Conservation (phyloP, 345 rosid species). For the Camelina sativa region DNA sequence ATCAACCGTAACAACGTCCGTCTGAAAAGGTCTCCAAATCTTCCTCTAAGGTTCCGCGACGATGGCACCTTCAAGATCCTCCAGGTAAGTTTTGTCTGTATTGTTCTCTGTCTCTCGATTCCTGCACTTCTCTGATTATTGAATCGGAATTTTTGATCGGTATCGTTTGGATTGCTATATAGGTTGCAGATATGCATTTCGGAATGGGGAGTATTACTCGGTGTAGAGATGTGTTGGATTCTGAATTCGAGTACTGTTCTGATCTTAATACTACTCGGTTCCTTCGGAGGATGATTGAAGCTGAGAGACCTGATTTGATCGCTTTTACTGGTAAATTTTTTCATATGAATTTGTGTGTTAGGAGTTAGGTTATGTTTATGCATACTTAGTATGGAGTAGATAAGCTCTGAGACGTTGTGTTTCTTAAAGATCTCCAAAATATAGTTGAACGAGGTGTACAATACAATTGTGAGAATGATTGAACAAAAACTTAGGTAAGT, state of each 20-base stretch:
- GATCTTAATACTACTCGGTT: constrained; percentile 87
- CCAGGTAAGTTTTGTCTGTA: constrained; percentile 52
- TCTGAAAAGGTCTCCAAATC: constrained; percentile 59
- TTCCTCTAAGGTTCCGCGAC: constrained; percentile 75
- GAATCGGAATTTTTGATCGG: constrained; percentile 3
- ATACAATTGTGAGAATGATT: neutral
- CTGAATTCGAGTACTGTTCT: constrained; percentile 65
- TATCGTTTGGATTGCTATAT: neutral
- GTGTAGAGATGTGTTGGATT: constrained; percentile 72
- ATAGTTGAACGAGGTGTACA: neutral
- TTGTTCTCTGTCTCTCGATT: neutral
- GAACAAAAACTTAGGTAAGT: neutral
- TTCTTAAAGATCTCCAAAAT: neutral
- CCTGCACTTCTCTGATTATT: neutral
- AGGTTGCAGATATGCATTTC: constrained; percentile 95
- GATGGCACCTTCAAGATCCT: constrained; percentile 96
- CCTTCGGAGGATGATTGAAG: constrained; percentile 67
- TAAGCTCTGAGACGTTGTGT: neutral
- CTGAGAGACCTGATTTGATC: constrained; percentile 81
- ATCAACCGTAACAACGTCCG: constrained; percentile 51
- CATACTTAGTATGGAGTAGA: too few relatives aligned
- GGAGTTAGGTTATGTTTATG: too few relatives aligned
- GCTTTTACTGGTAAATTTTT: constrained; percentile 70
- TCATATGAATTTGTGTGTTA: too few relatives aligned
- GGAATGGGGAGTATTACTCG: constrained; percentile 74